Conservation (phyloP, 2,329 filamentous ascomycete species). For the Nannizziopsis barbatae region DNA sequence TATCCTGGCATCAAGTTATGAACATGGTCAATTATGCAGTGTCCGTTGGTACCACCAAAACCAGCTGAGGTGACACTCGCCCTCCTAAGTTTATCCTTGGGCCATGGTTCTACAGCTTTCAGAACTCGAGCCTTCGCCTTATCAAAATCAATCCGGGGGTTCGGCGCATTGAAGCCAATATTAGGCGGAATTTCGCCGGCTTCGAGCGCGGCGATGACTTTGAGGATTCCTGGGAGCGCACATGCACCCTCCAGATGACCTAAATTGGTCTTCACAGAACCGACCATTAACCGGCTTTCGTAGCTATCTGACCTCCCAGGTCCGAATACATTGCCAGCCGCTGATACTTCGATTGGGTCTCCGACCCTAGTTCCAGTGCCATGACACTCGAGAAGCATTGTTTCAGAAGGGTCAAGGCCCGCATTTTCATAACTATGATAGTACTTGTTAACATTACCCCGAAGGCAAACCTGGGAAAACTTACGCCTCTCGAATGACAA, state of each 20-base stretch:
- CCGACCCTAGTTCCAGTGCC: constrained; percentile 11
- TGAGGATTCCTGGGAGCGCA: constrained; percentile 23
- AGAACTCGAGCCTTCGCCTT: constrained; percentile 12
- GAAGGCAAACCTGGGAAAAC: no score
- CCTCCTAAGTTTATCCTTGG: constrained; percentile 11
- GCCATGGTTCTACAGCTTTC: constrained; percentile 18
- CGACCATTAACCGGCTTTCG: constrained; percentile 13
- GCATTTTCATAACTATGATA: constrained; percentile 13
- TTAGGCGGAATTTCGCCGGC: constrained; percentile 22
- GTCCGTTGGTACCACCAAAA: constrained; percentile 13
- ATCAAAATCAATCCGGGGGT: constrained; percentile 6
- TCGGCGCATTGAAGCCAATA: constrained; percentile 8
- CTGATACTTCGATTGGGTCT: neutral
- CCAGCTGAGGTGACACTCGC: constrained; percentile 20
- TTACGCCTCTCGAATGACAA: constrained; percentile 39
- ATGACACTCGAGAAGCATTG: constrained; percentile 10
- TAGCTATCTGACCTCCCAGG: constrained; percentile 4
- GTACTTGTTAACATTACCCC: neutral
- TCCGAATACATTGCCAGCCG: neutral
- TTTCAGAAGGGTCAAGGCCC: constrained; percentile 13
- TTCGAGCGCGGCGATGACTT: constrained; percentile 21
- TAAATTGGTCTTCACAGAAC: constrained; percentile 24
- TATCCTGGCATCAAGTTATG: neutral
- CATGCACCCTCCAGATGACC: constrained; percentile 23
- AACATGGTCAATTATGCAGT: constrained; percentile 12